Evolutionary conservation across 257 asterid species (phyloP), one percentile per base, ranked within the genome.

Genomic region (Salvia hispanica): DNA sequence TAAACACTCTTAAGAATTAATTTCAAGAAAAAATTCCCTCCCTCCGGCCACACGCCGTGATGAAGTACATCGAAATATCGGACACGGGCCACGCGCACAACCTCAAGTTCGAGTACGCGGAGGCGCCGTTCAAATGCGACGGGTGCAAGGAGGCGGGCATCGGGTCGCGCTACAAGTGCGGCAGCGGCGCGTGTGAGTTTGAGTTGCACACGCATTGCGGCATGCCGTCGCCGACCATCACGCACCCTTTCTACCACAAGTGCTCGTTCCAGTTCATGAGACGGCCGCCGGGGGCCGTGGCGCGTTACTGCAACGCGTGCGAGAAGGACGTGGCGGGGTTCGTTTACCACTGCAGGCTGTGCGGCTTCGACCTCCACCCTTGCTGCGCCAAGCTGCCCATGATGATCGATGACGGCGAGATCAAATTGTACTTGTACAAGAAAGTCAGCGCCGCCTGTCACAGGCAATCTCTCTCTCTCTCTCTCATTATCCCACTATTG

Each of bases 371-470:
- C 44, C 95, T 94, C 58, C 99, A 94, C 44, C 99, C 96, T 0
- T 91, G 99, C 70, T 94, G 99, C 60, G 99, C 97, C 0, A 90
- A 88, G 81, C 95, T 94, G 1, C 99, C 99, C 1, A 88, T 88
- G 99, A 72, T 84, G 33, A 83, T 88, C 10, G 84, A 88, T 8
- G 97, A 88, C 47, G 99, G 92, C 0, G 96, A 91, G 3, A 82
- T 84, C 54, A 91, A 87, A 46, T 73, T 94, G 28, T 87, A 76
- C 51, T 54, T 94, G 58, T 79, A 80, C 63, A 78, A 79, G 72
- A 94, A 91, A 64, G 92, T 83, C 0, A 74, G 84, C 68, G 73
- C 91, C 0, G 67, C 96, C 0, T 94, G 99, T 62, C 93, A 87
- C 81, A 82, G 84, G 88, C 72, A 74, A 5, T 44, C 14, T 12